Base-by-base conservation (phyloP, 768 basidiomycete genomes). In the Xerocomus brunneocitrinus region DNA sequence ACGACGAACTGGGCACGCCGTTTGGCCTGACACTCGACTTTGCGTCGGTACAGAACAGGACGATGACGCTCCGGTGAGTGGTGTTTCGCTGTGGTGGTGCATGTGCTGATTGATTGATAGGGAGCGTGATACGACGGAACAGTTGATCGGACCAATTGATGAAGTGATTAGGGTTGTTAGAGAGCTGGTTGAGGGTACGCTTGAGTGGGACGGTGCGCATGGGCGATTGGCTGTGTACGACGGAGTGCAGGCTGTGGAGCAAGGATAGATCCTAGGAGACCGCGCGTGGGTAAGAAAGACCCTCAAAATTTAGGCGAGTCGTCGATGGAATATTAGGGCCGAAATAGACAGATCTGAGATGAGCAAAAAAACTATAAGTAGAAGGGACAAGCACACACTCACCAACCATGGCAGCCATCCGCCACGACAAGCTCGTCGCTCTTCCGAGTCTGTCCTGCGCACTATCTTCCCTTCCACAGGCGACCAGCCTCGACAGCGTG, bases 1-100 rank as follows among this genome's bases (percentile, higher is more conserved):
- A 98, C 72, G 97, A 99, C 72, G 97, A 98, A 73, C 81, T 99
- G 42, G 97, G 97, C 58, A 98, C 97, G 30, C 97, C 97, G 2
- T 99, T 88, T 71, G 97, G 95, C 47, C 79, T 95, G 53, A 99
- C 97, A 2, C 79, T 98, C 52, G 95, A 98, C 71, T 98, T 98
- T 73, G 97, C 95, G 6, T 84, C 95, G 55, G 75, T 95, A 48
- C 83, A 89, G 73, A 95, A 98, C 66, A 76, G 86, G 54, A 98
- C 95, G 35, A 88, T 97, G 79, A 99, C 95, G 9, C 81, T 95
- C 55, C 84, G 92, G 91, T 91, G 66, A 10, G 43, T 45, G 28
- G 8, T 68, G 88, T 75, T 28, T 31, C 27, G 16, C 13, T 12
- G 43, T 31, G 28, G 9, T 9, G 30, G n/a, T n/a, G 25, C 5